These are phyloP conservation scores for Ustilago vetiveriae DNA, from an alignment of 1,284 basidiomycete genomes.

Conservation along the genomic window DNA sequence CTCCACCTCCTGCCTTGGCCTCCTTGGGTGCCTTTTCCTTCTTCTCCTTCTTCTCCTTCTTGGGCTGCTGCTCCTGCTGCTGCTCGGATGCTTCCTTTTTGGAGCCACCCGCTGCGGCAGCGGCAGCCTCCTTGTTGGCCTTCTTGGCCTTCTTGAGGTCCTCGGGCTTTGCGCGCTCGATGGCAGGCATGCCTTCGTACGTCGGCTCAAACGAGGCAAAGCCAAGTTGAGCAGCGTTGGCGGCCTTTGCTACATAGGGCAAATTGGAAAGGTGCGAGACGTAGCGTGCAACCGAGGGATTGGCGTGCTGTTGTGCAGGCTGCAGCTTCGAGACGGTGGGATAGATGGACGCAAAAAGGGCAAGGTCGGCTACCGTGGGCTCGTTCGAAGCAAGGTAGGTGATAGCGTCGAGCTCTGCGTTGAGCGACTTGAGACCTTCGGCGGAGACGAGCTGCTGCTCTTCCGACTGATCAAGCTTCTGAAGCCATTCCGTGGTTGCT, in stretches of 20 bases:
- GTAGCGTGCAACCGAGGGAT: slow-evolving; percentile 63
- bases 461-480: slow-evolving; percentile 38
- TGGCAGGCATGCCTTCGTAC: slow-evolving; percentile 63
- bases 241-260: slow-evolving; percentile 36
- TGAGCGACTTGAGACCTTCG: slow-evolving; percentile 54
- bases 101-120: slow-evolving; percentile 13
- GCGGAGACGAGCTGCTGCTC: slow-evolving; percentile 47
- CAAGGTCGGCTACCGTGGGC: slow-evolving; percentile 63
- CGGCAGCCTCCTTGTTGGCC: slow-evolving; percentile 52
- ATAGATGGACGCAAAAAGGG: slow-evolving; percentile 63
- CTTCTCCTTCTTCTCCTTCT: slow-evolving; percentile 55
- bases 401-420: slow-evolving; percentile 49
- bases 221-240: slow-evolving; percentile 43
- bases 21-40: slow-evolving; percentile 60
- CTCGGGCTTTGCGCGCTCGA: slow-evolving; percentile 53
- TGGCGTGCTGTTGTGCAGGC: slow-evolving; percentile 58
- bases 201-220: slow-evolving; percentile 57
- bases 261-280: slow-evolving; percentile 64
- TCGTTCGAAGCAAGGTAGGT: slow-evolving; percentile 59
- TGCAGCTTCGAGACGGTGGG: slow-evolving; percentile 57
- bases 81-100: slow-evolving; percentile 23
- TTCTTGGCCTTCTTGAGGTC: slow-evolving; percentile 57
- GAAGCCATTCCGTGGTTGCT: slow-evolving; percentile 34
- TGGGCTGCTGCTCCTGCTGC: slow-evolving; percentile 32
- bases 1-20: slow-evolving; percentile 52